Evolutionary conservation across 2,329 filamentous ascomycete genomes (phyloP).

Genomic region (Talaromyces sp.): DNA sequence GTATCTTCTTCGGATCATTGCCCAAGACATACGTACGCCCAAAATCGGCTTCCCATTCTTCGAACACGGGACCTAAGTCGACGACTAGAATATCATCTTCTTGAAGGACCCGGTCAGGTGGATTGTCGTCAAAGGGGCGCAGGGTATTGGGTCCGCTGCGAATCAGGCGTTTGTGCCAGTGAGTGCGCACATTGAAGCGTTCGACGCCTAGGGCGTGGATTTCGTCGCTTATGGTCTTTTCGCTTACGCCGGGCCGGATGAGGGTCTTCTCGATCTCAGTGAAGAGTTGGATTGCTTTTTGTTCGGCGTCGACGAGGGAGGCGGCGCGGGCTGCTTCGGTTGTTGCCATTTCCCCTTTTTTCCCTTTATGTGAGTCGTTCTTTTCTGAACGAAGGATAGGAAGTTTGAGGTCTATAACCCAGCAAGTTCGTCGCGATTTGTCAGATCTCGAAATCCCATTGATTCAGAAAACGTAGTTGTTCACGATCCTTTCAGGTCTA

Average conservation of each 20-base stretch:
- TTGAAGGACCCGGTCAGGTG: conserved; percentile 48
- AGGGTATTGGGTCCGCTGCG: conserved; percentile 52
- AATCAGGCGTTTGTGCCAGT: conserved; percentile 55
- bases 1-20: conserved; percentile 45
- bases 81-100: conserved; percentile 52
- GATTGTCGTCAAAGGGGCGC: conserved; percentile 48
- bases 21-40: conserved; percentile 53
- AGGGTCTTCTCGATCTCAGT: conserved; percentile 47
- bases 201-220: conserved; percentile 46
- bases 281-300: conserved; percentile 48
- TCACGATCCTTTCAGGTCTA: not conserved
- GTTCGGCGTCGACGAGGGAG: conserved; percentile 46
- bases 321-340: conserved; percentile 31
- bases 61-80: conserved; percentile 53
- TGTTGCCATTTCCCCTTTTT: not conserved
- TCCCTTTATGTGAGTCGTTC: not conserved
- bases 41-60: conserved; percentile 54
- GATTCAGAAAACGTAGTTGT: not conserved
- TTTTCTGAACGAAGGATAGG: not conserved
- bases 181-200: conserved; percentile 46
- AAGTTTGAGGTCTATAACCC: no score
- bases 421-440: not conserved
- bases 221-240: conserved; percentile 48
- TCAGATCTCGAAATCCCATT: not conserved
- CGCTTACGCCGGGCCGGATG: conserved; percentile 48